Conservation (phyloP, 371 early-diverging fungal genomes). For the Haplosporangium sp. region DNA sequence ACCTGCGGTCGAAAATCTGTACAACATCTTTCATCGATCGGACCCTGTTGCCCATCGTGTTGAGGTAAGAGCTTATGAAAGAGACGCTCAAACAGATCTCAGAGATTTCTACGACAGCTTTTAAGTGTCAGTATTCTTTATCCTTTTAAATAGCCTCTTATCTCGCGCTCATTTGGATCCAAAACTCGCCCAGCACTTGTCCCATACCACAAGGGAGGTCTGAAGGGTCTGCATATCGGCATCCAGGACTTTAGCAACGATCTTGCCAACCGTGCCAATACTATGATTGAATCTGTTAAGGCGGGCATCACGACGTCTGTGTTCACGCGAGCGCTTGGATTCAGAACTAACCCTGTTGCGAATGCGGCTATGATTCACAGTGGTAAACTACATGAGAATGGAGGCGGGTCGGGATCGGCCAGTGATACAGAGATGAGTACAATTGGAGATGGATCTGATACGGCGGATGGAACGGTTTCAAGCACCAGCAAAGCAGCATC, state of each 20-base stretch:
- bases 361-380: slow-evolving; percentile 34
- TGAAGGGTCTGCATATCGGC: slow-evolving; percentile 73
- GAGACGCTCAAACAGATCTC: neutral
- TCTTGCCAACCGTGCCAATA: slow-evolving; percentile 77
- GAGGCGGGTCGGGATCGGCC: slow-evolving; percentile 19
- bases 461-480: slow-evolving; percentile 11
- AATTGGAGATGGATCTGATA: slow-evolving; percentile 36
- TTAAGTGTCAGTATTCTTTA: neutral
- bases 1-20: slow-evolving; percentile 76
- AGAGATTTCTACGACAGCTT: too few species aligned
- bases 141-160: slow-evolving; percentile 37
- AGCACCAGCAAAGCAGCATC: slow-evolving; percentile 15
- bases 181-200: slow-evolving; percentile 76
- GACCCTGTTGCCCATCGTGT: slow-evolving; percentile 63
- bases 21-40: slow-evolving; percentile 84
- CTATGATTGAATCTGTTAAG: slow-evolving; percentile 74
- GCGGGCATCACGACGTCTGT: slow-evolving; percentile 67
- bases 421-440: slow-evolving; percentile 52
- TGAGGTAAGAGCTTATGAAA: slow-evolving; percentile 22
- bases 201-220: slow-evolving; percentile 87
- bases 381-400: slow-evolving; percentile 24
- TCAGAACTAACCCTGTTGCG: slow-evolving; percentile 39
- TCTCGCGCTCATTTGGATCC: slow-evolving; percentile 57
- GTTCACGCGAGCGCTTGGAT: slow-evolving; percentile 66
- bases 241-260: slow-evolving; percentile 72